Evolutionary conservation across 1,284 basidiomycete genomes (phyloP).

Genomic region (Bjerkandera adusta): DNA sequence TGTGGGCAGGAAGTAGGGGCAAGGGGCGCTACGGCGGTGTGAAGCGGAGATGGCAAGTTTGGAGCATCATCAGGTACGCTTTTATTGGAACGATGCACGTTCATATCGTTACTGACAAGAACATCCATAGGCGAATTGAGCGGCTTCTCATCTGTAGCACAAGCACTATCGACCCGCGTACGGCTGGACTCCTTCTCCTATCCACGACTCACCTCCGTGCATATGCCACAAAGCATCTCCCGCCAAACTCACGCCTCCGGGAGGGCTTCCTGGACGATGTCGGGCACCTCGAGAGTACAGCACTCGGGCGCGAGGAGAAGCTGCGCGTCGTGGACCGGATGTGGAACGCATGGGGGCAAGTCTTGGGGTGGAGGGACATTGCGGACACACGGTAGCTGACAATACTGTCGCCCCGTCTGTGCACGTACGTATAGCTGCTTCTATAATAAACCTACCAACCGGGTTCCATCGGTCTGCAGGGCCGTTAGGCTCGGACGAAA

Average conservation of each 20-base stretch:
- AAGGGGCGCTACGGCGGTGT: slow-evolving; percentile 53
- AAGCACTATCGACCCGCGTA: slow-evolving; percentile 39
- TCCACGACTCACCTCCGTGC: slow-evolving; percentile 67
- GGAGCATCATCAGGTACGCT: slow-evolving; percentile 60
- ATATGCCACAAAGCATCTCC: slow-evolving; percentile 57
- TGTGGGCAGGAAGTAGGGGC: slow-evolving; percentile 49
- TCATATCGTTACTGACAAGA: background rate
- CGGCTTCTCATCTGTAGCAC: slow-evolving; percentile 58
- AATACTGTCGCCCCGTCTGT: no score
- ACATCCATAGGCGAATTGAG: slow-evolving; percentile 60
- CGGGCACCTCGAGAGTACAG: slow-evolving; percentile 76
- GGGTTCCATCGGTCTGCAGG: no score
- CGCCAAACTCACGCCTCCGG: slow-evolving; percentile 55
- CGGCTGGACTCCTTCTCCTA: slow-evolving; percentile 72
- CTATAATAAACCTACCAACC: no score
- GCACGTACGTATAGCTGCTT: no score
- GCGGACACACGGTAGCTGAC: no score
- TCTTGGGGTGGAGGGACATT: slow-evolving; percentile 49
- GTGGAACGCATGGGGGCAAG: slow-evolving; percentile 84
- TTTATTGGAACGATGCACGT: background rate
- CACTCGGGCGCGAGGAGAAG: slow-evolving; percentile 67
- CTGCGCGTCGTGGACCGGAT: slow-evolving; percentile 80
- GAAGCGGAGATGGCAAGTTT: slow-evolving; percentile 45
- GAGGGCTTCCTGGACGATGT: slow-evolving; percentile 87
- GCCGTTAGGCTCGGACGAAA: no score